Conservation (phyloP, 2,329 filamentous ascomycete genomes). For the Tolypocladium guangdongense region DNA sequence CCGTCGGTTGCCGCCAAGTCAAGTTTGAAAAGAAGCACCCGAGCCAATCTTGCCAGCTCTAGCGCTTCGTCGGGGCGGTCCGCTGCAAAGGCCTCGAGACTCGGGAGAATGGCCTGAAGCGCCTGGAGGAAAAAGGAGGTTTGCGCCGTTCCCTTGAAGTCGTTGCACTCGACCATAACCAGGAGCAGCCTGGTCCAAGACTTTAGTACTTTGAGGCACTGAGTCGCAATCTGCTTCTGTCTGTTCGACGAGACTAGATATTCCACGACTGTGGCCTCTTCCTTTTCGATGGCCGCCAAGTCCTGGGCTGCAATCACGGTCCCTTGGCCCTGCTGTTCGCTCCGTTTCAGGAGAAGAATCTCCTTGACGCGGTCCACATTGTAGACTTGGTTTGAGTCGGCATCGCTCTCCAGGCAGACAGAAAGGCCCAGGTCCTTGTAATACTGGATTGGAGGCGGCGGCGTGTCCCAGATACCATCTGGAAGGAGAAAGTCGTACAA, state of each 20-base stretch:
- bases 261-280: slow-evolving; percentile 49
- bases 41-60: slow-evolving; percentile 67
- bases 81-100: slow-evolving; percentile 66
- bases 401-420: slow-evolving; percentile 49
- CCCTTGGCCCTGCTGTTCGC: slow-evolving; percentile 43
- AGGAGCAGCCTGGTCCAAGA: slow-evolving; percentile 80
- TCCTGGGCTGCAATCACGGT: slow-evolving; percentile 39
- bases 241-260: slow-evolving; percentile 55
- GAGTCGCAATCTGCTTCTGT: slow-evolving; percentile 42
- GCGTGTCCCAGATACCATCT: slow-evolving; percentile 36
- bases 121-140: slow-evolving; percentile 75
- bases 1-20: slow-evolving; percentile 37
- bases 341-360: slow-evolving; percentile 58
- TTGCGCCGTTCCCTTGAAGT: slow-evolving; percentile 62
- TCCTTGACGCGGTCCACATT: slow-evolving; percentile 63
- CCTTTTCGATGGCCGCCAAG: slow-evolving; percentile 37
- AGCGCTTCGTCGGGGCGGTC: slow-evolving; percentile 59
- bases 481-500: slow-evolving; percentile 76
- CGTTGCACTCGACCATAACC: slow-evolving; percentile 72
- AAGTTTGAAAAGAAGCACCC: slow-evolving; percentile 60
- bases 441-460: slow-evolving; percentile 43
- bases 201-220: slow-evolving; percentile 57
- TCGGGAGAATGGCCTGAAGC: slow-evolving; percentile 78
- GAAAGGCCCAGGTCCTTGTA: slow-evolving; percentile 59
- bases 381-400: slow-evolving; percentile 48